Evolutionary conservation across 441 rosid genomes (phyloP).

Genomic region (Populus tomentosa): DNA sequence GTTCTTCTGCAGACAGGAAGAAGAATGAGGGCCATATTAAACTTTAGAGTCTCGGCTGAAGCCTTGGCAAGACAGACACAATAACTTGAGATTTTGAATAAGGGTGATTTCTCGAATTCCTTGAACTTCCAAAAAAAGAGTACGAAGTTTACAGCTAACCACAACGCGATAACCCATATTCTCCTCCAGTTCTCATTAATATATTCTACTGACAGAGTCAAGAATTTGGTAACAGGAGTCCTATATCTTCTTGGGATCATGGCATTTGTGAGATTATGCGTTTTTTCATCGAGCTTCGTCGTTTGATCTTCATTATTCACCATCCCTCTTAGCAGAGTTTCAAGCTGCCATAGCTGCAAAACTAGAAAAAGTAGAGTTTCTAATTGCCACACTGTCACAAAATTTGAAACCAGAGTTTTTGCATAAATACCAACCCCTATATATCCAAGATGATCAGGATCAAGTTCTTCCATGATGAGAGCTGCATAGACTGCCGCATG

Average conservation of each 20-base stretch:
- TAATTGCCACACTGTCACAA: background rate
- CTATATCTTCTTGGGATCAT: slow-evolving; percentile 78
- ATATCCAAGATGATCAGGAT: slow-evolving; percentile 82
- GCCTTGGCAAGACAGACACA: slow-evolving; percentile 85
- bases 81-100: slow-evolving; percentile 59
- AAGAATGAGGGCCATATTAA: slow-evolving; percentile 80
- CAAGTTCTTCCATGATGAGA: slow-evolving; percentile 97
- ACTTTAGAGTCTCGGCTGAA: slow-evolving; percentile 70
- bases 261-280: slow-evolving; percentile 51
- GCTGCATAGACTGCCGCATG: slow-evolving; percentile 61
- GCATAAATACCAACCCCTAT: slow-evolving; percentile 53
- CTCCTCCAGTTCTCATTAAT: slow-evolving; percentile 59
- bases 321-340: slow-evolving; percentile 69
- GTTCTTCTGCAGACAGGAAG: slow-evolving; percentile 77
- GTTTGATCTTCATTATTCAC: slow-evolving; percentile 38
- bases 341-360: slow-evolving; percentile 84
- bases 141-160: slow-evolving; percentile 37
- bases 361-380: background rate
- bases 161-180: slow-evolving; percentile 52
- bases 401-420: background rate
- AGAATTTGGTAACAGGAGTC: slow-evolving; percentile 49
- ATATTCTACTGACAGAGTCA: slow-evolving; percentile 35
- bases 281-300: slow-evolving; percentile 23
- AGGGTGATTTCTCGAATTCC: slow-evolving; percentile 26
- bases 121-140: slow-evolving; percentile 59